phyloP scores from a whole-genome alignment of 768 basidiomycete species.

The Pleurotus citrinopileatus region DNA sequence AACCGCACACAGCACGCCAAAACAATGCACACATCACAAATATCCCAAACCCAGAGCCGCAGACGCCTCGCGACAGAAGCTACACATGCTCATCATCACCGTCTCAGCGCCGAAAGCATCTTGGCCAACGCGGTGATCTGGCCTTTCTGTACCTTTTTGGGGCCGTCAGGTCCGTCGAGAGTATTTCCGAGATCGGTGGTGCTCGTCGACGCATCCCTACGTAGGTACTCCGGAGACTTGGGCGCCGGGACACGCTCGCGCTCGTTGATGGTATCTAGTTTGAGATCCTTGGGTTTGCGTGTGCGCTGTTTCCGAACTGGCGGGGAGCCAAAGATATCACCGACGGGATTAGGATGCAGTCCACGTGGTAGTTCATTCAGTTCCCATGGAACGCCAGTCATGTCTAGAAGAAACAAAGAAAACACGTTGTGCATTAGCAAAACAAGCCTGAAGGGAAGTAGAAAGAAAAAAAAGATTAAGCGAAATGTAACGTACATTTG shows the following conservation, averaged over 20 bases:
- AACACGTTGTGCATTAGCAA: conserved; percentile 8
- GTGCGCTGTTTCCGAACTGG: conserved; percentile 63
- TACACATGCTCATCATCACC: conserved; percentile 32
- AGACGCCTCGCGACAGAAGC: background rate
- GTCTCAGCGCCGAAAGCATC: conserved; percentile 82
- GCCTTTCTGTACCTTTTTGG: conserved; percentile 82
- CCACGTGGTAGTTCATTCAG: conserved; percentile 67
- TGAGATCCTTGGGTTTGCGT: conserved; percentile 63
- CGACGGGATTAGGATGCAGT: conserved; percentile 55
- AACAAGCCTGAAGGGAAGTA: background rate
- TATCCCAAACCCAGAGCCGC: background rate
- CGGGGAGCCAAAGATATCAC: conserved; percentile 61
- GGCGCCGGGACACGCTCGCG: conserved; percentile 39
- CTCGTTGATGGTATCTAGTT: conserved; percentile 75
- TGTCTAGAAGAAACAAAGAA: conserved; percentile 41
- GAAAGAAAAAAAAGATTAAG: background rate
- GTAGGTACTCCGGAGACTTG: conserved; percentile 45
- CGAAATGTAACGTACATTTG: conserved; percentile 60
- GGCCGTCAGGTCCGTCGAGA: conserved; percentile 42
- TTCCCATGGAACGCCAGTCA: conserved; percentile 78
- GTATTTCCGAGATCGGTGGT: conserved; percentile 62
- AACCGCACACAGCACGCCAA: background rate
- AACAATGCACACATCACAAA: conserved; percentile 9
- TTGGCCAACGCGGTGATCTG: conserved; percentile 90
- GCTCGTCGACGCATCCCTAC: conserved; percentile 69